Evolutionary conservation across 2,329 filamentous ascomycete species (phyloP).

Genomic region (Stylonectria norvegica): DNA sequence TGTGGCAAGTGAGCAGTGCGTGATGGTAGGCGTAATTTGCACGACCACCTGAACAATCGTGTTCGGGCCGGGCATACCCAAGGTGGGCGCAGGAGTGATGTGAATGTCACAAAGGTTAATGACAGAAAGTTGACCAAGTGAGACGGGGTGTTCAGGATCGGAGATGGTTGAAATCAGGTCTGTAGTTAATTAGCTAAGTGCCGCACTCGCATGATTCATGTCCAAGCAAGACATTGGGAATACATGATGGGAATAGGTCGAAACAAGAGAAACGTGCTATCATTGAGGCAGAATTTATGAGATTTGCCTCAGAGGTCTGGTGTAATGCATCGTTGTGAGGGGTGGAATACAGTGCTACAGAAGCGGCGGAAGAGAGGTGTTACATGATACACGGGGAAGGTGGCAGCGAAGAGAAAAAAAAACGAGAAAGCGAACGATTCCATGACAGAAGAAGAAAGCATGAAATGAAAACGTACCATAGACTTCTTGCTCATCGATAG

Average conservation of each 20-base stretch:
- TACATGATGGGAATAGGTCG: too few species aligned
- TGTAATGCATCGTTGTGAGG: too few species aligned
- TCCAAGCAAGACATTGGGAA: too few species aligned
- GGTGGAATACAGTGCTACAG: too few species aligned
- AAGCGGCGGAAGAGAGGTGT: too few species aligned
- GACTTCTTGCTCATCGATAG: constrained; percentile 95
- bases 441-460: not conserved
- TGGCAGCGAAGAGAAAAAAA: too few species aligned
- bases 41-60: constrained; percentile 73
- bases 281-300: too few species aligned
- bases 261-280: too few species aligned
- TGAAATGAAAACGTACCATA: constrained; percentile 62
- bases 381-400: too few species aligned
- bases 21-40: constrained; percentile 92
- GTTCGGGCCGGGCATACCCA: constrained; percentile 43
- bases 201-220: too few species aligned
- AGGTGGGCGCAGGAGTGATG: constrained; percentile 51
- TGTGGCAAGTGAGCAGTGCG: constrained; percentile 93
- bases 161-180: constrained; percentile 93
- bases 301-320: too few species aligned
- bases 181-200: too few species aligned
- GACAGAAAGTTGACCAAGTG: constrained; percentile 87
- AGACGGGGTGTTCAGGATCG: constrained; percentile 94
- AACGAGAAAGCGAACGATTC: not conserved
- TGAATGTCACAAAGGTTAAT: constrained; percentile 94